Evolutionary conservation across 176 grass and related monocot species (phyloP), one percentile per base, ranked within the genome.

Genomic region (Guadua angustifolia): DNA sequence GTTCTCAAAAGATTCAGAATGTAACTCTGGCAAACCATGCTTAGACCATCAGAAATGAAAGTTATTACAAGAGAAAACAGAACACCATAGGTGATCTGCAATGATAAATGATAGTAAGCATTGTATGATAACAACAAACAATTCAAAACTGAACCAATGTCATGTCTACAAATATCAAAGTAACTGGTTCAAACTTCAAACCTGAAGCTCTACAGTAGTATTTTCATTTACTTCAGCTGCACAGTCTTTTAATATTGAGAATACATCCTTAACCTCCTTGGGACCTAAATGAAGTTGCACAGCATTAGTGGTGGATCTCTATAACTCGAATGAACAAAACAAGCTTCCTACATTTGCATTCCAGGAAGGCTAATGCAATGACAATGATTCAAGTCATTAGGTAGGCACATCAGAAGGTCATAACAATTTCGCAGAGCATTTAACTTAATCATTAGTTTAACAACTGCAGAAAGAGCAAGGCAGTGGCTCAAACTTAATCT

Each of bases 401-500:
- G 8, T 47, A 29, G 53, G 15, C 7, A 4, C 33, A 72, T 43
- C 42, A 78, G 52, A 75, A 62, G 22, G 14, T 67, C n/a, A 75
- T 24, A 74, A 74, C 22, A 66, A 82, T 38, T 71, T 47, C 42
- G 51, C 16, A 72, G 9, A 58, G 68, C 13, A 36, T 78, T 61
- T 50, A 52, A 82, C 93, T 90, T 94, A 98, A 89, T 91, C 88
- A 91, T 92, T 82, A 65, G 82, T 63, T 73, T 84, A 83, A 93
- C 86, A 69, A 95, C 89, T 51, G 86, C 85, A 81, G 95, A 98
- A 71, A 98, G 87, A 43, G 88, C 91, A 80, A 98, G 95, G 85
- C 95, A 98, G 63, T 98, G 95, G 64, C 95, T 98, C 75, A 98
- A 83, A 90, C 85, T 98, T 81, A 95, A 85, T 86, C 95, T 98